Percentiles rank a stretch among this genome's conserved stretches.
Conservation (phyloP, 495 filamentous ascomycete genomes). For the Talaromyces liani region DNA sequence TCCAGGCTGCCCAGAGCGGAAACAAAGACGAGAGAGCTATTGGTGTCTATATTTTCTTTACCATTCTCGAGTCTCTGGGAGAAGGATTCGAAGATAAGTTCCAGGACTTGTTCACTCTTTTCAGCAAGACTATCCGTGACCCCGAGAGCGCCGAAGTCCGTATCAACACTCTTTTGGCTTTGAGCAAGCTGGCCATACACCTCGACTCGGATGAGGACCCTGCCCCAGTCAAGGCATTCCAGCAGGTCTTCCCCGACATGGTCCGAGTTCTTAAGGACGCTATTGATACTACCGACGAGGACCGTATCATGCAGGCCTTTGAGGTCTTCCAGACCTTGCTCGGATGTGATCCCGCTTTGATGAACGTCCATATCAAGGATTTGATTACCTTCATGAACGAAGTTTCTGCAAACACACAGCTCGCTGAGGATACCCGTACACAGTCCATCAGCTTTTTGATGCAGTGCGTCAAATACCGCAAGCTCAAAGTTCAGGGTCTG, state of each 20-base stretch:
- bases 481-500: slow-evolving; percentile 89
- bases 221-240: slow-evolving; percentile 62
- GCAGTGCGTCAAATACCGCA: slow-evolving; percentile 83
- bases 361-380: slow-evolving; percentile 81
- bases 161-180: slow-evolving; percentile 89
- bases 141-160: slow-evolving; percentile 85
- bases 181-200: slow-evolving; percentile 80
- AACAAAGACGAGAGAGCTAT: slow-evolving; percentile 79
- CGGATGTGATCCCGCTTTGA: slow-evolving; percentile 76
- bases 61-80: slow-evolving; percentile 77
- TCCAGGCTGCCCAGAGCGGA: slow-evolving; percentile 60
- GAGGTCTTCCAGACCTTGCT: slow-evolving; percentile 97
- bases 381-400: slow-evolving; percentile 92
- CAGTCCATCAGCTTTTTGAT: slow-evolving; percentile 92
- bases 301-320: slow-evolving; percentile 79
- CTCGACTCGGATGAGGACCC: slow-evolving; percentile 79
- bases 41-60: slow-evolving; percentile 86
- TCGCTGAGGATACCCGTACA: slow-evolving; percentile 75
- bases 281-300: slow-evolving; percentile 72
- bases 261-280: slow-evolving; percentile 80
- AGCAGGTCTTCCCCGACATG: slow-evolving; percentile 77
- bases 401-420: slow-evolving; percentile 62
- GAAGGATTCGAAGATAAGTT: slow-evolving; percentile 71
- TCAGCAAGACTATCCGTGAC: slow-evolving; percentile 81
- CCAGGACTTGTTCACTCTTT: slow-evolving; percentile 70